Evolutionary conservation across 768 basidiomycete species (phyloP), one percentile per base, ranked within the genome.

Genomic region (Favolaschia claudopus): DNA sequence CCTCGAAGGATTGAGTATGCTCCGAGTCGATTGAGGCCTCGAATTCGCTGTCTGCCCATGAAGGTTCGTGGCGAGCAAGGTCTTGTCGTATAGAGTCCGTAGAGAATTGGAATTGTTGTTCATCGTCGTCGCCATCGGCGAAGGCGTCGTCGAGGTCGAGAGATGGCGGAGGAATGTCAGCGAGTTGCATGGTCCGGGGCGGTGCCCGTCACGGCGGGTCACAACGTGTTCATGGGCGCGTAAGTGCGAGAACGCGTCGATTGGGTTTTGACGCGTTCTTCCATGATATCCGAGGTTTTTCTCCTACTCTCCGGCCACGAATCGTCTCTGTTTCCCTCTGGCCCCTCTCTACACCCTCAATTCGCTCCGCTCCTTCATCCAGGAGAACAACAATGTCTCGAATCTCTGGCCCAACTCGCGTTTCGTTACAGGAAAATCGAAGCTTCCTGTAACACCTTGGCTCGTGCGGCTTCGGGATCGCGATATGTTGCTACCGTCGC

Each of bases 251-350:
- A 45, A n/a, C 44, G 29, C 46, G 43, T 48, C n/a, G n/a, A n/a
- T n/a, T n/a, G n/a, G n/a, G n/a, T n/a, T n/a, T n/a, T n/a, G n/a
- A n/a, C n/a, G n/a, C n/a, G n/a, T n/a, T n/a, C 62, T 33, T 38
- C 51, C 58, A 95, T 96, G 95, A 92, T 96, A 62, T 89, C 93
- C 65, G 95, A 96, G 75, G 79, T 96, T 53, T 83, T 96, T 40
- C 85, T 95, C 55, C 81, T 95, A 50, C 87, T 97, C 44, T 88
- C 91, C 3, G 95, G 95, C 33, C 94, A 97, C 76, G 80, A 85
- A 5, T 96, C 95, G 0, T 91, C 93, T 2, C 79, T 97, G 48
- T 95, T 97, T 74, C 81, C 85, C 17, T 66, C 74, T 24, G 87
- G 85, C 54, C 77, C 85, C 57, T 76, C 75, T 29, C 69, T 92